These are phyloP conservation scores for Trebouxia gelatinosa DNA, from an alignment of 163 green algal species.

Conservation along the genomic window DNA sequence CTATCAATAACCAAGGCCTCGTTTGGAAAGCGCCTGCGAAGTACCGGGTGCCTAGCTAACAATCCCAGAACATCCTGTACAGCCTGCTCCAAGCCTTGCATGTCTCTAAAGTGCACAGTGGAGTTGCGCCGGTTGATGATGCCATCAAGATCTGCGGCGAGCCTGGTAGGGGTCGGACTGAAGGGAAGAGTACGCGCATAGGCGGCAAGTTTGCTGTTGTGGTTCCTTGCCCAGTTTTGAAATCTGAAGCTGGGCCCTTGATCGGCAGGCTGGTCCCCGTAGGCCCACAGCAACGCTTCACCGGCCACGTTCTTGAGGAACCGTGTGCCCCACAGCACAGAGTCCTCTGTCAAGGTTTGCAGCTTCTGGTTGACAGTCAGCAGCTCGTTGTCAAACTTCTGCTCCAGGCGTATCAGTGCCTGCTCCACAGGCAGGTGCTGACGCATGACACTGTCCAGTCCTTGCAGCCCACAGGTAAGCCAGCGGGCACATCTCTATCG, in stretches of 20 bases:
- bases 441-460: neutral
- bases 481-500: neutral
- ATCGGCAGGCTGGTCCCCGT: neutral
- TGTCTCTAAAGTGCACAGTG: neutral
- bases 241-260: neutral
- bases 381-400: neutral
- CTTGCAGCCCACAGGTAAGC: neutral
- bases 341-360: neutral
- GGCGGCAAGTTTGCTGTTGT: neutral
- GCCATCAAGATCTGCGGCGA: neutral
- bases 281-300: neutral
- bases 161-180: neutral
- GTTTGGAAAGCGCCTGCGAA: neutral
- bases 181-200: neutral
- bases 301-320: neutral
- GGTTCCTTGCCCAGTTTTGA: neutral
- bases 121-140: neutral
- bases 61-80: neutral
- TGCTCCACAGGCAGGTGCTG: neutral
- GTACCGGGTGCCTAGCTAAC: neutral
- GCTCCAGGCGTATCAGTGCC: neutral
- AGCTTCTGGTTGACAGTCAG: neutral
- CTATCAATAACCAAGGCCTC: neutral
- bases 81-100: neutral
- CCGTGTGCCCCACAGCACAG: neutral